These are phyloP conservation scores for Cladosporium austrohemisphaericum DNA, from an alignment of 2,329 filamentous ascomycete species.

Conservation along the genomic window DNA sequence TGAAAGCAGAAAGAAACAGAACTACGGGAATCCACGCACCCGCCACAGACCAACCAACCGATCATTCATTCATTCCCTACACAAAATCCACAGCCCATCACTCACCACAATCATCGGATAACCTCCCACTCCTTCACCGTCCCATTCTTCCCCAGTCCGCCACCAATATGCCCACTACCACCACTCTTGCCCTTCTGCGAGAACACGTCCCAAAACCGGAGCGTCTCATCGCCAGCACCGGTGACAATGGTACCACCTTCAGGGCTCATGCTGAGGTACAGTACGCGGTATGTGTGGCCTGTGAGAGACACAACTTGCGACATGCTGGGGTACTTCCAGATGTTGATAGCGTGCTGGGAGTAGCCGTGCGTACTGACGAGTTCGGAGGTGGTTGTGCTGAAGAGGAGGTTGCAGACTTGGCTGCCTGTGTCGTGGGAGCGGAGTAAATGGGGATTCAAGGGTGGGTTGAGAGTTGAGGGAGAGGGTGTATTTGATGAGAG, in stretches of 20 bases:
- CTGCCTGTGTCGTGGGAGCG: slow-evolving; percentile 95
- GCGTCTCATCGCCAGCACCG: slow-evolving; percentile 90
- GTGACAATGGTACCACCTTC: slow-evolving; percentile 93
- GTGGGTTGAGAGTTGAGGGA: slow-evolving; percentile 30
- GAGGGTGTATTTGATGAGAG: slow-evolving; percentile 30
- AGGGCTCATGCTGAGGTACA: slow-evolving; percentile 96
- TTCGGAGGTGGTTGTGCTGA: slow-evolving; percentile 97
- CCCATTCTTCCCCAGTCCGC: slow-evolving; percentile 59
- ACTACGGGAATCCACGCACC: no score
- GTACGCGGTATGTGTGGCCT: slow-evolving; percentile 91
- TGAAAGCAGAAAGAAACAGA: neutral
- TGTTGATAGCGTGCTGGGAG: slow-evolving; percentile 96
- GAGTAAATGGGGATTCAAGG: slow-evolving; percentile 46
- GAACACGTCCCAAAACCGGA: slow-evolving; percentile 97
- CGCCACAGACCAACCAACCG: no score
- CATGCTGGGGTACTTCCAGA: slow-evolving; percentile 99
- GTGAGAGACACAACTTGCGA: slow-evolving; percentile 92
- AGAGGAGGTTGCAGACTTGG: slow-evolving; percentile 97
- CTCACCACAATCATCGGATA: neutral
- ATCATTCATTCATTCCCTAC: no score
- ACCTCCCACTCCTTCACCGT: slow-evolving; percentile 14
- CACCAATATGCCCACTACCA: slow-evolving; percentile 58
- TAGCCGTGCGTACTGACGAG: slow-evolving; percentile 97
- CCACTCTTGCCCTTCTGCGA: slow-evolving; percentile 70
- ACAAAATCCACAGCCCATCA: neutral